A percentile compares a stretch with the other conserved stretches of the same genome.
phyloP scores from a whole-genome alignment of 768 basidiomycete species.

The Amanita inopinata region DNA sequence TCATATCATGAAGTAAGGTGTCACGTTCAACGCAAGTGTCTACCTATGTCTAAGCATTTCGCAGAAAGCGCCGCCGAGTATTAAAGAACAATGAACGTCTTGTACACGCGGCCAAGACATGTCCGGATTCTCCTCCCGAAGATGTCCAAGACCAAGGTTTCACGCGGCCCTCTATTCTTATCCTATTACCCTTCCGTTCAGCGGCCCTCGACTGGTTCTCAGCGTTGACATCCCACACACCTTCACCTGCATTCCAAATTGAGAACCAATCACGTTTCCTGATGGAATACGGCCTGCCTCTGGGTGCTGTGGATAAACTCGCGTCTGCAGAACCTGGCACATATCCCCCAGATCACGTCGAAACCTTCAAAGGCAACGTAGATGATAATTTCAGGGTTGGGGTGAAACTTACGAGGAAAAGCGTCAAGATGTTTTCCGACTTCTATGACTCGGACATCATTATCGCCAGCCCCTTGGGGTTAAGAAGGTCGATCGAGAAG shows the following conservation, averaged over 20 bases:
- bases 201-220: slow-evolving; percentile 76
- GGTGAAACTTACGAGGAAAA: slow-evolving; percentile 87
- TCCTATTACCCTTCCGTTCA: slow-evolving; percentile 91
- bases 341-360: slow-evolving; percentile 84
- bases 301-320: slow-evolving; percentile 74
- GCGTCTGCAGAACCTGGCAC: slow-evolving; percentile 60
- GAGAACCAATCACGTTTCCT: slow-evolving; percentile 83
- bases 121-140: slow-evolving; percentile 45
- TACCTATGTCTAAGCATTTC: slow-evolving; percentile 2
- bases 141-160: slow-evolving; percentile 95
- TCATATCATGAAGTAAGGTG: slow-evolving; percentile 75
- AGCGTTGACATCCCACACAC: slow-evolving; percentile 70
- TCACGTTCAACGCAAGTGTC: neutral
- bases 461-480: slow-evolving; percentile 85
- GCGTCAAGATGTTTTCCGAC: slow-evolving; percentile 81
- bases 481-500: slow-evolving; percentile 88
- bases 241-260: slow-evolving; percentile 64
- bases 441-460: slow-evolving; percentile 90
- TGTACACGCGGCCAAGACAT: slow-evolving; percentile 54
- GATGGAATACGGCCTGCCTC: slow-evolving; percentile 74
- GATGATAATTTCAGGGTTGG: slow-evolving; percentile 94
- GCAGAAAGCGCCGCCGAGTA: slow-evolving; percentile 81
- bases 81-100: slow-evolving; percentile 93
- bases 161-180: slow-evolving; percentile 87
- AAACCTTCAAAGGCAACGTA: slow-evolving; percentile 92